Base-by-base conservation (phyloP, 129 eudicot species). In the Logfia minima region DNA sequence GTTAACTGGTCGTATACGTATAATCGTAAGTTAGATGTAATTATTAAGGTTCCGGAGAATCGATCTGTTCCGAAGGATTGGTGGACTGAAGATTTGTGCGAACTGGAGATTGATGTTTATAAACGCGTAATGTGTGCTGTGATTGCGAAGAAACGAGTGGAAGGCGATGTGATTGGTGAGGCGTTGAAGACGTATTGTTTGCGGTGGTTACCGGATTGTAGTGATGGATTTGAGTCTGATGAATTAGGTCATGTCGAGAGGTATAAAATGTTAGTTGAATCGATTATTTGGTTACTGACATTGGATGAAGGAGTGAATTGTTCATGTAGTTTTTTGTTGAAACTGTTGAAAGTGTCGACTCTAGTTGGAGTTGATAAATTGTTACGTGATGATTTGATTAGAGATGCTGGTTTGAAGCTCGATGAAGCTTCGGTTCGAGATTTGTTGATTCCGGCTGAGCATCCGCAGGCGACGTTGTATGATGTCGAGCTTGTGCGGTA, bases 81-180 rank as follows among this genome's bases (percentile, higher is more conserved):
- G 98, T 93, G 98, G 98, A 77, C 76, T 24, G 98, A 89, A 83
- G 98, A 93, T 82, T 78, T 93, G 60, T 93, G 97, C 53, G 97
- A 91, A 55, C 72, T 93, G 34, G 97, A 93, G 31, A 84, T 91
- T 65, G 87, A 91, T 76, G 79, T 89, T 10, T 93, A 91, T 77
- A 91, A 87, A 76, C 90, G 88, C 23, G 89, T 94, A 29, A 91
- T 94, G 89, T 28, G 85, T 56, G 85, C 92, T 65, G 80, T 94
- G 23, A 91, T 87, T 76, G 86, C 98, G 18, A 91, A 85, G 66
- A 88, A 89, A 75, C 82, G 92, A 81, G 85, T 91, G 83, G 88
- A 79, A 52, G 89, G 92, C 3, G 75, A 70, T 31, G 80, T 89
- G 39, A 86, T 94, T 28, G 97, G 96, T 5, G 96, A 91, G 62